Evolutionary conservation across 139 green algal species (phyloP).

Genomic region (Chlorella ohadii): DNA sequence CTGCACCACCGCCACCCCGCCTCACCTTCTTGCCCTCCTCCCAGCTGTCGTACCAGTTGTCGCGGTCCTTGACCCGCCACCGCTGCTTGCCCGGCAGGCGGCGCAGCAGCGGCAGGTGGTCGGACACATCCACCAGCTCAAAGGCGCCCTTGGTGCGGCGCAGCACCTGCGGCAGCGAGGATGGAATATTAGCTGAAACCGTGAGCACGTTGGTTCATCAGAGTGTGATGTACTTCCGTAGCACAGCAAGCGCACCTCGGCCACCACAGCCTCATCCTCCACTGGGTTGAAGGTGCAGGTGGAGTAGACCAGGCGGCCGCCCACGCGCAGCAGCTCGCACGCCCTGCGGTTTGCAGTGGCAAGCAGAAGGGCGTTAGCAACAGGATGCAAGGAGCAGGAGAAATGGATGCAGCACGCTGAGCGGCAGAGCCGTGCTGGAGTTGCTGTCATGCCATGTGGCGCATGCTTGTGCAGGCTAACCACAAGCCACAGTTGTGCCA

Average conservation of each 20-base stretch:
- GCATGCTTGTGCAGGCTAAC: no score
- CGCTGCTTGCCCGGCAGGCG: constrained; percentile 73
- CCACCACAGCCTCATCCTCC: constrained; percentile 99
- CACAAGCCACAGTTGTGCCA: no score
- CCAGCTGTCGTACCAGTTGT: constrained; percentile 71
- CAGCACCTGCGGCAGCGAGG: constrained; percentile 68
- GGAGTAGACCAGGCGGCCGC: constrained; percentile 97
- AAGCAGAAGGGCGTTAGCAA: no score
- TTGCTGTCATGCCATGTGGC: no score
- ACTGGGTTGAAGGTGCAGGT: constrained; percentile 99
- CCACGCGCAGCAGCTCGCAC: constrained; percentile 85
- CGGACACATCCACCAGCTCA: constrained; percentile 88
- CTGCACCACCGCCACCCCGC: neutral
- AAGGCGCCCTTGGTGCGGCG: constrained; percentile 65
- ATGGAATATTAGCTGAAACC: no score
- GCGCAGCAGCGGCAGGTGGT: constrained; percentile 81
- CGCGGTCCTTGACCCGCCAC: constrained; percentile 83
- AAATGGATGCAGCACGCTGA: no score
- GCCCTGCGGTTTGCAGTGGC: constrained; percentile 17
- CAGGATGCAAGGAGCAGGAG: no score
- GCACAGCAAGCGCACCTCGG: constrained; percentile 70
- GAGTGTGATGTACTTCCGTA: no score
- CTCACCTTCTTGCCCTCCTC: constrained; percentile 55
- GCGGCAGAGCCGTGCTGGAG: no score
- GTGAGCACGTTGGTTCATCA: no score